Evolutionary conservation across 2,329 filamentous ascomycete species (phyloP).

Genomic region (Penicillium sclerotigenum): DNA sequence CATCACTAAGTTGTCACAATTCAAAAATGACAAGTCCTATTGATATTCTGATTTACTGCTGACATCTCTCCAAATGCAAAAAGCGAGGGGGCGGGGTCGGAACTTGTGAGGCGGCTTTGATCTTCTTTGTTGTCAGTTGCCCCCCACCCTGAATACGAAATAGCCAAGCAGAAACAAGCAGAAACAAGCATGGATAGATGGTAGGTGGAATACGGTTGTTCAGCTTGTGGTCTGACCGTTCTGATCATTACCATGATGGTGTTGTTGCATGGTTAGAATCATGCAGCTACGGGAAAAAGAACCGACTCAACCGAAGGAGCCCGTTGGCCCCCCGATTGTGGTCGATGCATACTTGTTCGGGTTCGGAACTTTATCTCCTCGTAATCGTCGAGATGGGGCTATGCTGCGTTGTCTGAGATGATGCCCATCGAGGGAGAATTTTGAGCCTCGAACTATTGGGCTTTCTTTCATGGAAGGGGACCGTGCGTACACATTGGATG

Average conservation of each 20-base stretch:
- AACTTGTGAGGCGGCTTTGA: slow-evolving; percentile 1
- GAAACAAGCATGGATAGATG: not conserved
- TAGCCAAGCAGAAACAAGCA: not conserved
- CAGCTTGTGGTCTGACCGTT: not conserved
- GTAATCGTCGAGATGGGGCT: not conserved
- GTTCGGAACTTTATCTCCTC: not conserved
- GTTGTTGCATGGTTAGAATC: not conserved
- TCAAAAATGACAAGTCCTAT: not conserved
- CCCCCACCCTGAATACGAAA: not conserved
- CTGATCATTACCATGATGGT: not conserved
- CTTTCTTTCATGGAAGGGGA: not conserved
- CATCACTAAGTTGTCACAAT: not conserved
- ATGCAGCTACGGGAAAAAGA: not conserved
- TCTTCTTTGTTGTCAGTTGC: slow-evolving; percentile 3
- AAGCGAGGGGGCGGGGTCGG: not conserved
- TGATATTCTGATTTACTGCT: not conserved
- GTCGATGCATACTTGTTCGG: not conserved
- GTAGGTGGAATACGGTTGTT: too few species aligned
- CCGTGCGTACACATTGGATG: not conserved
- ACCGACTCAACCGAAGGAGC: slow-evolving; percentile 4
- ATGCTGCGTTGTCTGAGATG: not conserved
- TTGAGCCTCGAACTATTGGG: not conserved
- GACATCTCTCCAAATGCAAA: not conserved
- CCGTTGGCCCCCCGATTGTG: not conserved
- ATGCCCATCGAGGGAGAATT: not conserved